These are phyloP conservation scores for Ambrosia hybrid DNA, from an alignment of 140 eudicot genomes.

Conservation along the genomic window DNA sequence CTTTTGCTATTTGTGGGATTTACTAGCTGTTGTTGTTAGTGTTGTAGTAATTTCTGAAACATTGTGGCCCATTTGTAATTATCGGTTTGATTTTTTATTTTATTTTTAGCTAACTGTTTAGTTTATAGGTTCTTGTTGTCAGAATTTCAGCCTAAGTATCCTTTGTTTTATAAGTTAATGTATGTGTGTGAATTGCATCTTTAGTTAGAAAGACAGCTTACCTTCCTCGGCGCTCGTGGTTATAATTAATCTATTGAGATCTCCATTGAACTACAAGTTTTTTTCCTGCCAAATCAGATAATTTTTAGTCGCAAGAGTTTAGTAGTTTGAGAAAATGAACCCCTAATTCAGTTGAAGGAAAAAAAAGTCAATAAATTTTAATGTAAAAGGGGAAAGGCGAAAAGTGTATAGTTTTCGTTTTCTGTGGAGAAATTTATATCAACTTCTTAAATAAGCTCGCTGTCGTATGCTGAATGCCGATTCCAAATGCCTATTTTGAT, in stretches of 20 bases:
- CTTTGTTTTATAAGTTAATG: constrained; percentile 1
- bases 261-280: background rate
- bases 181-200: background rate
- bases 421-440: background rate
- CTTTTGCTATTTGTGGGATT: too few relatives aligned
- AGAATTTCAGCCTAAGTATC: background rate
- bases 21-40: too few relatives aligned
- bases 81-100: background rate
- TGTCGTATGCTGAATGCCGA: background rate
- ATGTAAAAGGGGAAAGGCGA: background rate
- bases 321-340: background rate
- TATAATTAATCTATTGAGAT: too few relatives aligned
- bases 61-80: background rate
- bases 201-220: too few relatives aligned
- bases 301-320: background rate
- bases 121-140: constrained; percentile 16
- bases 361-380: too few relatives aligned
- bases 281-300: background rate
- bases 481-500: background rate
- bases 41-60: background rate
- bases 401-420: too few relatives aligned
- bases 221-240: too few relatives aligned
- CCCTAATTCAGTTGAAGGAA: too few relatives aligned
- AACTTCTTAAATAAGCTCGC: background rate
- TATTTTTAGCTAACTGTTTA: background rate